Conservation (phyloP, 1,284 basidiomycete species). For the Chalciporus piperatoides region DNA sequence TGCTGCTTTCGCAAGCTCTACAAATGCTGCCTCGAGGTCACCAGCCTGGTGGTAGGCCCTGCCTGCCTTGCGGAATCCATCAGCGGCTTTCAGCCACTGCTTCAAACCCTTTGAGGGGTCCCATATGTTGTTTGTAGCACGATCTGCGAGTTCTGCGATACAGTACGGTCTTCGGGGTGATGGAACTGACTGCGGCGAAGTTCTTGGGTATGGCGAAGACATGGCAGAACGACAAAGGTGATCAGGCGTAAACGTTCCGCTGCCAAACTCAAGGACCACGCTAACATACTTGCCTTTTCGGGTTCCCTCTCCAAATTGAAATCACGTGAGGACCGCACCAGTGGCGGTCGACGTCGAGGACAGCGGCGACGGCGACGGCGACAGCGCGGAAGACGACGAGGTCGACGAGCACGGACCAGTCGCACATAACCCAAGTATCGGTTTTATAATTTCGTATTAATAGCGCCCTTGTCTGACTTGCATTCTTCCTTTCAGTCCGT, state of each 20-base stretch:
- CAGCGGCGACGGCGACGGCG: background rate
- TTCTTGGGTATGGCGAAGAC: slow-evolving; percentile 26
- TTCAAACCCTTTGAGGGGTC: slow-evolving; percentile 37
- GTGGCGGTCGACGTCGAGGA: background rate
- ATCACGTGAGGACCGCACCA: background rate
- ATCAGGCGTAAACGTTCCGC: background rate
- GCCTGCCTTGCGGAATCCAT: slow-evolving; percentile 34
- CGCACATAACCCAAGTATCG: too few species aligned
- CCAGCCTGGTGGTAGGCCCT: slow-evolving; percentile 23
- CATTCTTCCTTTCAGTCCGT: too few species aligned
- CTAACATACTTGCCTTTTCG: slow-evolving; percentile 28
- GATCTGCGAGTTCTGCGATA: slow-evolving; percentile 38
- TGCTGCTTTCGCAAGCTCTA: slow-evolving; percentile 40
- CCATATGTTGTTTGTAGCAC: slow-evolving; percentile 31
- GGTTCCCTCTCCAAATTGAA: background rate
- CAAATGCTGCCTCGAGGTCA: slow-evolving; percentile 36
- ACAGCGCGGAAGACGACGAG: background rate
- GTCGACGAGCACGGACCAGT: background rate
- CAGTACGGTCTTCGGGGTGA: slow-evolving; percentile 29
- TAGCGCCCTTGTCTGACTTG: too few species aligned
- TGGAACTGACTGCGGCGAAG: slow-evolving; percentile 21
- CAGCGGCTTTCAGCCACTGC: slow-evolving; percentile 36
- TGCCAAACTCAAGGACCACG: background rate
- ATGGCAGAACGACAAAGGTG: slow-evolving; percentile 16
- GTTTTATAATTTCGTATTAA: too few species aligned